These are phyloP conservation scores for Ambrosia hybrid DNA, from an alignment of 140 eudicot species.

Conservation along the genomic window DNA sequence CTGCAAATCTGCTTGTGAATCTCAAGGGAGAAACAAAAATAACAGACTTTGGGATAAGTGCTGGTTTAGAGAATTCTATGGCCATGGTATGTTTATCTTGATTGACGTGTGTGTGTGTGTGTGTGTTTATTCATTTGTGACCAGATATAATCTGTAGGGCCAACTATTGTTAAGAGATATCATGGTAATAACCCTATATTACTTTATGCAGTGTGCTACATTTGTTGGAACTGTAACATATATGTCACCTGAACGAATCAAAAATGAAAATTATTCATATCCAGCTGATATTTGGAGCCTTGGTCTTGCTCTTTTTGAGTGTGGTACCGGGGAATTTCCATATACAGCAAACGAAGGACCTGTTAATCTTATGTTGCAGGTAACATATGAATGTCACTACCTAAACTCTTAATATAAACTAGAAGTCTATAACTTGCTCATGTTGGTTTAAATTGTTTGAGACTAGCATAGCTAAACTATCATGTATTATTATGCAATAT, in stretches of 20 bases:
- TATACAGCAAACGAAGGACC: constrained; percentile 95
- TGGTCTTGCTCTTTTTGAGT: constrained; percentile 95
- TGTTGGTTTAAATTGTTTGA: background rate
- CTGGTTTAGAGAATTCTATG: constrained; percentile 95
- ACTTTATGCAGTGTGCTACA: constrained; percentile 81
- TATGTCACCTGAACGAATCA: constrained; percentile 96
- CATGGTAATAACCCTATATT: constrained; percentile 22
- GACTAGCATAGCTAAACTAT: background rate
- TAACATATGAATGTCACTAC: constrained; percentile 24
- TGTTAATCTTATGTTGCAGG: constrained; percentile 99
- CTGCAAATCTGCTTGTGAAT: constrained; percentile 95
- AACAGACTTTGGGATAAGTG: constrained; percentile 97
- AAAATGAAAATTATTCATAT: constrained; percentile 89
- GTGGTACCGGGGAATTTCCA: constrained; percentile 99
- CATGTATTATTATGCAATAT: background rate
- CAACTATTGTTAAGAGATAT: background rate
- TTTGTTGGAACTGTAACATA: constrained; percentile 98
- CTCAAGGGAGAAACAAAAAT: constrained; percentile 98
- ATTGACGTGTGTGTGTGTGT: too few species aligned
- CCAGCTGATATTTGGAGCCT: constrained; percentile 99
- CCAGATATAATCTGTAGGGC: background rate
- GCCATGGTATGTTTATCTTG: constrained; percentile 69
- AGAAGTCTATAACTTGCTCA: background rate
- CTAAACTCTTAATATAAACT: background rate
- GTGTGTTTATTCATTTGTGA: too few species aligned